phyloP scores from a whole-genome alignment of 2,329 filamentous ascomycete species.

The Ophiocordyceps robertsii region DNA sequence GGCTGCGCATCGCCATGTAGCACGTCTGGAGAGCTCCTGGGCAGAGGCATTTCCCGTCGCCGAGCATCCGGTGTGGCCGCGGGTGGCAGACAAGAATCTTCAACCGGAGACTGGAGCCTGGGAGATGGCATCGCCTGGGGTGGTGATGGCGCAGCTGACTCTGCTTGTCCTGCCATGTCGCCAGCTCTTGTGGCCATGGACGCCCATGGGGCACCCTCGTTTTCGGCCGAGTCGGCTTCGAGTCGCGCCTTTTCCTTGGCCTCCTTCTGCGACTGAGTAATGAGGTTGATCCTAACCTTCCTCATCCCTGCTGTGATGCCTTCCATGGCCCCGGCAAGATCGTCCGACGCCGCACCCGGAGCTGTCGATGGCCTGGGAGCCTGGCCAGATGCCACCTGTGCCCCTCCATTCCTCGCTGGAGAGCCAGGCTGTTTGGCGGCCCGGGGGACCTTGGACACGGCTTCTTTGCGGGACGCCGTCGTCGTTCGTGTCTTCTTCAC shows the following conservation, averaged over 20 bases:
- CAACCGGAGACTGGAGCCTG: constrained; percentile 11
- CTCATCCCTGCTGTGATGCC: constrained; percentile 45
- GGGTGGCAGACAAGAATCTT: constrained; percentile 9
- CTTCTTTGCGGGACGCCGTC: constrained; percentile 29
- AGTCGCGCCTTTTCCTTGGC: constrained; percentile 27
- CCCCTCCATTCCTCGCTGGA: constrained; percentile 6
- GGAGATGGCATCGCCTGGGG: constrained; percentile 11
- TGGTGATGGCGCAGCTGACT: constrained; percentile 5
- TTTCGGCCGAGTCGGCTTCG: constrained; percentile 7
- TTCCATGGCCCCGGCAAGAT: constrained; percentile 30
- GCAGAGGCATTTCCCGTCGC: constrained; percentile 10
- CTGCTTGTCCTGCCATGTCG: background rate
- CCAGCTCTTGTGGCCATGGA: too few species aligned
- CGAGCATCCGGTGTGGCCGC: constrained; percentile 9
- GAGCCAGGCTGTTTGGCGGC: constrained; percentile 22
- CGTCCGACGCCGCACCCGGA: constrained; percentile 3
- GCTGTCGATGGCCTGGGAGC: constrained; percentile 4
- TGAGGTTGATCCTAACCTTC: constrained; percentile 48
- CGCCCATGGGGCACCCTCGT: background rate
- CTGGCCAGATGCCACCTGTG: constrained; percentile 5
- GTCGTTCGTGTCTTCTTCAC: constrained; percentile 48
- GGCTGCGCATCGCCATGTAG: constrained; percentile 14
- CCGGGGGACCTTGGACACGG: constrained; percentile 16
- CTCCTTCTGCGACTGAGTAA: constrained; percentile 45
- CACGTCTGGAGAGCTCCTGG: constrained; percentile 13